These are phyloP conservation scores for Tolypocladium tundrense DNA, from an alignment of 2,329 filamentous ascomycete genomes.

Conservation along the genomic window DNA sequence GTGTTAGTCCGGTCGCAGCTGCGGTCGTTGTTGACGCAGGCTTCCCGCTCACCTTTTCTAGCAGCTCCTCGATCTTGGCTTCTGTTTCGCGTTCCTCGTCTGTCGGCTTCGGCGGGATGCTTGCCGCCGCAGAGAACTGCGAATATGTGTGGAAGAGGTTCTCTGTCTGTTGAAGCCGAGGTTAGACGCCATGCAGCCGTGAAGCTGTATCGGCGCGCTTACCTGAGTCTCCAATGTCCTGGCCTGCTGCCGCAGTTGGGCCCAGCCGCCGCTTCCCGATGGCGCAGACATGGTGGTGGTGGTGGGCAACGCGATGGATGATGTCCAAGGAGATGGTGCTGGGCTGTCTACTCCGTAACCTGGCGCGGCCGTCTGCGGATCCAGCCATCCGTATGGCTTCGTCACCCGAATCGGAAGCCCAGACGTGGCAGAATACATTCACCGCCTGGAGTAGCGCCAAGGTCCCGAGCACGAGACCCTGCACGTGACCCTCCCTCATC, in stretches of 20 bases:
- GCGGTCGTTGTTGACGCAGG: background rate
- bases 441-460: conserved; percentile 14
- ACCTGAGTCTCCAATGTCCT: conserved; percentile 85
- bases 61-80: conserved; percentile 69
- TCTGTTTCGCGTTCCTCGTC: conserved; percentile 77
- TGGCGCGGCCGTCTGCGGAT: background rate
- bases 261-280: conserved; percentile 63
- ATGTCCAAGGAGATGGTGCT: background rate
- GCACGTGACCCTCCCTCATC: conserved; percentile 13
- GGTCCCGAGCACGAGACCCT: background rate
- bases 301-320: background rate
- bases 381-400: background rate
- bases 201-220: conserved; percentile 12
- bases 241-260: conserved; percentile 87
- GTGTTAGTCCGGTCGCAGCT: conserved; percentile 5
- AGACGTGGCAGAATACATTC: conserved; percentile 10
- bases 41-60: conserved; percentile 51
- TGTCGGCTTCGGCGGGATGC: conserved; percentile 71
- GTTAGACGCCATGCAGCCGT: background rate
- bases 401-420: background rate
- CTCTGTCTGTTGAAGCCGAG: conserved; percentile 59
- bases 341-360: background rate
- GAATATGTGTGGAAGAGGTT: conserved; percentile 76
- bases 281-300: conserved; percentile 36
- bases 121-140: conserved; percentile 73